Conservation (phyloP, 2,329 filamentous ascomycete species). For the Hymenoscyphus albidus region DNA sequence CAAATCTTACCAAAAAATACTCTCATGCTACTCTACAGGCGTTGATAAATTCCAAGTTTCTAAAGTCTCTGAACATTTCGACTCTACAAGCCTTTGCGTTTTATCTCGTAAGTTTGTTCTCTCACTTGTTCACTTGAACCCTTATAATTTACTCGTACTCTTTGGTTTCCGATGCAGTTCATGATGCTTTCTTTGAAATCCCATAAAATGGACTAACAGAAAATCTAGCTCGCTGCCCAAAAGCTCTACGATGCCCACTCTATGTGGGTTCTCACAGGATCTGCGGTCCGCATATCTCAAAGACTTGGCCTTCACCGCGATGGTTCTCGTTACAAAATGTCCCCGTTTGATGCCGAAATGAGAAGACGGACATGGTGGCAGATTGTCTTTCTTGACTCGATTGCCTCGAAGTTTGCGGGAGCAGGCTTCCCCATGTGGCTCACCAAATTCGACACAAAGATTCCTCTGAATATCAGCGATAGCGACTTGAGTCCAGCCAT, state of each 20-base stretch:
- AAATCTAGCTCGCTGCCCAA: constrained; percentile 34
- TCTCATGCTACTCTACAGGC: constrained; percentile 61
- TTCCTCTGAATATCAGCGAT: constrained; percentile 55
- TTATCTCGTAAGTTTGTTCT: constrained; percentile 53
- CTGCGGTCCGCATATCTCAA: constrained; percentile 46
- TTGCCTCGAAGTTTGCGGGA: constrained; percentile 53
- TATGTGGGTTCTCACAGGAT: constrained; percentile 47
- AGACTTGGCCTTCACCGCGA: constrained; percentile 49
- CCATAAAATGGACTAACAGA: not conserved
- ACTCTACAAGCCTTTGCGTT: constrained; percentile 65
- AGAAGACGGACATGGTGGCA: constrained; percentile 61
- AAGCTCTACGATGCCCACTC: constrained; percentile 39
- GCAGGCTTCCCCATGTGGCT: constrained; percentile 40
- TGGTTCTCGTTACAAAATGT: constrained; percentile 33
- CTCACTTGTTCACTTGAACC: constrained; percentile 2
- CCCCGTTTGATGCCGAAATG: constrained; percentile 56
- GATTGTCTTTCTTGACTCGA: constrained; percentile 57
- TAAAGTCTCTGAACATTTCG: constrained; percentile 61
- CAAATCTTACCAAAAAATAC: constrained; percentile 49
- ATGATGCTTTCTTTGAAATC: not conserved
- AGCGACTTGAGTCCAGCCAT: constrained; percentile 45
- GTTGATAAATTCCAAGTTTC: constrained; percentile 62
- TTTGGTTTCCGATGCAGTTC: not conserved
- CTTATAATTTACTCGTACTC: not conserved
- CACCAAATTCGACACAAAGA: constrained; percentile 44